Evolutionary conservation across 1,284 basidiomycete genomes (phyloP), one percentile per base, ranked within the genome.

Genomic region (Meira miltonrushii): DNA sequence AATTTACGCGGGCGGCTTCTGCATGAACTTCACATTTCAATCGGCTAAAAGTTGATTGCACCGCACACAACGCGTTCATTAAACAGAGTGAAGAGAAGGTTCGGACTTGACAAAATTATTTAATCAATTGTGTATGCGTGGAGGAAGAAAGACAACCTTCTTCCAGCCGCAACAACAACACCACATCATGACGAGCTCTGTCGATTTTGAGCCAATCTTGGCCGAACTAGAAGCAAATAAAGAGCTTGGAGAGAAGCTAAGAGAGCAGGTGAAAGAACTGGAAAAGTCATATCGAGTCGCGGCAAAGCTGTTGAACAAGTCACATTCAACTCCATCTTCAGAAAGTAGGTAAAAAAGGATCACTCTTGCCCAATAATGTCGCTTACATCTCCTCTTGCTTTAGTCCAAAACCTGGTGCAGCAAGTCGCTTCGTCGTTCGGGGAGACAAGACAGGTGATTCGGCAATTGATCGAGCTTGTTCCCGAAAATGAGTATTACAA

Each of bases 201-300:
- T 49, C n/a, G 55, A 68, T 25, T 65, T 71, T 46, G 54, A 54
- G 28, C 58, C 64, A 17, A 63, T 71, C 17, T 63, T 71, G 23
- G 52, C 58, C 0, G 60, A 71, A 54, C 65, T 71, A 17, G 68
- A 71, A 41, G 25, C 47, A 1, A 65, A 71, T 39, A 54, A 67
- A 1, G 37, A 39, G 6, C 59, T 68, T 0, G 54, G 62, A 6
- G 68, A 71, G 39, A 54, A 19, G 2, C 64, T 72, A 23, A 60
- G 68, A 3, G 65, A 68, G 25, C 61, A 65, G 17, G 43, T 58
- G 28, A 70, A 72, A 49, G 66, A 68, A 21, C 41, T 72, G 10
- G 70, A 72, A 38, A 56, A 60, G 2, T 44, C 58, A 11, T 60
- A 60, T 33, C 61, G 70, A 1, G 38, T 60, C 2, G 57, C 70